Evolutionary conservation across 352 stramenopile species (phyloP), one percentile per base, ranked within the genome.

Genomic region (Globisporangium middletonii): DNA sequence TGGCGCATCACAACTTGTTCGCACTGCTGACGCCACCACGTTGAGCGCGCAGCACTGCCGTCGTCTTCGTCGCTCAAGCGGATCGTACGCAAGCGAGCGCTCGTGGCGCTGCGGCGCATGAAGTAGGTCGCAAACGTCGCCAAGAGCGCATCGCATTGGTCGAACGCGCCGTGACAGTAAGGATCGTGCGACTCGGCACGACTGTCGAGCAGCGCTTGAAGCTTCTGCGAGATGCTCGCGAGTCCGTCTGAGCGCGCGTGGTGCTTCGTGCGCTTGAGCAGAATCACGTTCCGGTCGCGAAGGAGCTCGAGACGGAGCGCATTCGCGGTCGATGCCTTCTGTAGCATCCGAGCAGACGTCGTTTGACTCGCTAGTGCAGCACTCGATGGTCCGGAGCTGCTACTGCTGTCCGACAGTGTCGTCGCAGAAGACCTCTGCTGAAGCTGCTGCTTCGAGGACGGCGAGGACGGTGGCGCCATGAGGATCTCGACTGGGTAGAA

Each of bases 401-500:
- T 50, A 16, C 23, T 50, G 44, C 23, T 53, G 47, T 38, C 33
- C 12, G 7, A 9, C 33, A 51, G 9, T 33, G 77, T 65, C 60
- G 42, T 30, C 42, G 8, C 26, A 5, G 28, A 16, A 42, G 23
- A 54, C 26, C 26, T 23, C 33, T 54, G 50, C 15, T 33, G 44
- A 13, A 28, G 35, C 13, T 26, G 27, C 54, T 35, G 35, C 7
- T 52, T 60, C 6, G 33, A 38, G 33, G 33, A 38, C 30, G 30
- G 8, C 4, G 30, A 35, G 4, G 30, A 35, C 4, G 50, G 51
- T 46, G 41, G 53, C 15, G 26, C 49, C 44, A 78, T 61, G 26
- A 72, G 50, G 51, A 95, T 91, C 53, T 88, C 71, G 28, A 93
- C 72, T 13, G 77, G 76, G 63, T 90, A 93, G 53, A 82, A 92